Evolutionary conservation across 345 rosid genomes (phyloP), one percentile per base, ranked within the genome.

Genomic region (Salix viminalis): DNA sequence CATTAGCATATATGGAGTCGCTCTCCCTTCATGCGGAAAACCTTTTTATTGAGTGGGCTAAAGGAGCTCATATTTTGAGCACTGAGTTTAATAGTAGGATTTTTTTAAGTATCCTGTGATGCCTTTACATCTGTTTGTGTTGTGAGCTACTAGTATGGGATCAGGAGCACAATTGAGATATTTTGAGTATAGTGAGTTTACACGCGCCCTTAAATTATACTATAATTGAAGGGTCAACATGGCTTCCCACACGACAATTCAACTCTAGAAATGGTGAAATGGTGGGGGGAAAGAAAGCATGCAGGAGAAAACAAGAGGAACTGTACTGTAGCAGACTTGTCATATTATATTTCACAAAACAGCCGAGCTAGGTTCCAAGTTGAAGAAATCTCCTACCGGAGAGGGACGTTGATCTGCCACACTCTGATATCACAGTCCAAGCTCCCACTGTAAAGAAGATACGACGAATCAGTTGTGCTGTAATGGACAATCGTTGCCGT

Each of bases 341-440:
- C 44, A 15, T 19, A 24, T 21, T 41, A 18, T 64, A 32, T 54
- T 26, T 41, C 37, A 66, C 77, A 72, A 73, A 46, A 71, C 34
- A 30, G 41, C 18, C 10, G 6, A 28, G n/a, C n/a, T n/a, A n/a
- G 32, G 11, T 13, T 26, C 52, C 32, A 36, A 30, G 41, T 11
- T 41, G 72, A 58, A 65, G 19, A 15, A 44, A 39, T 67, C 64
- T 26, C 44, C 75, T 80, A 83, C 12, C 44, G 75, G 24, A 65
- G 58, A 71, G 95, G 91, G 52, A 84, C 82, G 56, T 70, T 71
- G 77, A 91, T 77, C 79, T 83, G 84, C 98, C 98, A 94, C 67
- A 90, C 95, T 85, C 89, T 94, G 79, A 92, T 83, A 78, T 93
- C 91, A 85, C 91, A 84, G 83, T 94, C 97, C 81, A 94, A 84